Evolutionary conservation across 2,329 filamentous ascomycete species (phyloP).

Genomic region (Sarocladiaceae sp.): DNA sequence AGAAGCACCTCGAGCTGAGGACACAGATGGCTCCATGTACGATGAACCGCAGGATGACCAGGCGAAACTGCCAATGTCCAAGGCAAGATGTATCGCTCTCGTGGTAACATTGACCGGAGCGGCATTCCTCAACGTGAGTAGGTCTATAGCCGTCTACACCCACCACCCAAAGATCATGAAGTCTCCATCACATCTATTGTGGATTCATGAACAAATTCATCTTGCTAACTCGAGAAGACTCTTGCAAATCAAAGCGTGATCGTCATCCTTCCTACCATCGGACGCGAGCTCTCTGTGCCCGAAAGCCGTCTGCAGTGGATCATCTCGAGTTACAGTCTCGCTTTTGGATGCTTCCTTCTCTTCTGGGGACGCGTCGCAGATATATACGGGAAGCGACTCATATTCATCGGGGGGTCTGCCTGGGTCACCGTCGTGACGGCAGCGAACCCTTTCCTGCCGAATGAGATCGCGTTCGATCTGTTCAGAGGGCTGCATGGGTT

Average conservation of each 20-base stretch:
- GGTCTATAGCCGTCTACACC: conserved; percentile 2
- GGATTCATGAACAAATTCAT: no score
- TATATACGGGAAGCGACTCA: conserved; percentile 58
- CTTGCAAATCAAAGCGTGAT: conserved; percentile 53
- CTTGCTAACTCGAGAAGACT: conserved; percentile 36
- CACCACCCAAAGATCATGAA: conserved; percentile 21
- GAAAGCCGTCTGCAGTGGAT: conserved; percentile 58
- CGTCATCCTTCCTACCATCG: conserved; percentile 58
- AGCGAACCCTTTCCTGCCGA: conserved; percentile 56
- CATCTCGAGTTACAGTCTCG: conserved; percentile 57
- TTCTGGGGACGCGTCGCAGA: conserved; percentile 63
- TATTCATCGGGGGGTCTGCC: conserved; percentile 58
- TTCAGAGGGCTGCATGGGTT: conserved; percentile 62
- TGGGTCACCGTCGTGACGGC: conserved; percentile 56
- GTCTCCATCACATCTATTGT: no score
- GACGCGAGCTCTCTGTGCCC: conserved; percentile 48
- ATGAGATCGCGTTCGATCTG: conserved; percentile 62
- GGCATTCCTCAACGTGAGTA: conserved; percentile 46
- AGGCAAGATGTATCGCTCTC: conserved; percentile 45
- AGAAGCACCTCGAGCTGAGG: no score
- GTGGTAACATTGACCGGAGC: conserved; percentile 50
- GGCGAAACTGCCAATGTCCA: conserved; percentile 34
- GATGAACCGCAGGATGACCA: conserved; percentile 18
- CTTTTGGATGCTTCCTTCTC: conserved; percentile 62
- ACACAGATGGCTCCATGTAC: background rate